Evolutionary conservation across 257 asterid genomes (phyloP).

Genomic region (Nicotiana obtusifolia): DNA sequence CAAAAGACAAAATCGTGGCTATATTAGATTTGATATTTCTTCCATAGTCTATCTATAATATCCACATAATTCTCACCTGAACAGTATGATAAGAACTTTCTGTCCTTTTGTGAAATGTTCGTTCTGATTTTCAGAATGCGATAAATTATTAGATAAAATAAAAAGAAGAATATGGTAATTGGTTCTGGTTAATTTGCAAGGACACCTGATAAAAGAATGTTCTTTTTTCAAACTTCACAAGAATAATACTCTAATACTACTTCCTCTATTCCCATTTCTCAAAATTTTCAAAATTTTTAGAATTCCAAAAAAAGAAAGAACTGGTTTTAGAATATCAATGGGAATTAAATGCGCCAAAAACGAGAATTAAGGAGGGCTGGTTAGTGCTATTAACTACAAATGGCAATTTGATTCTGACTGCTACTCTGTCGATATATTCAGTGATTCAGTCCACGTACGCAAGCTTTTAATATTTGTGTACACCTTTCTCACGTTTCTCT

Average conservation of each 20-base stretch:
- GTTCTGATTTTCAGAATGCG: neutral
- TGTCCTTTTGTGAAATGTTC: neutral
- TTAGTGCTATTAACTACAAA: neutral
- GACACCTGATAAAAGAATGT: too few relatives aligned
- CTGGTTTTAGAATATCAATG: neutral
- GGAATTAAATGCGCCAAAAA: neutral
- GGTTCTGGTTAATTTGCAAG: neutral
- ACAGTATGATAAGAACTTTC: neutral
- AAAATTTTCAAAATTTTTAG: too few relatives aligned
- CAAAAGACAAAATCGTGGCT: neutral
- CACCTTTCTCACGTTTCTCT: neutral
- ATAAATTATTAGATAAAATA: too few relatives aligned
- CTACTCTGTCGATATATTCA: neutral
- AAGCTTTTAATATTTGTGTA: neutral
- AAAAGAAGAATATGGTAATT: neutral
- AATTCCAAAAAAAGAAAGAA: too few relatives aligned
- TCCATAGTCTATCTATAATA: neutral
- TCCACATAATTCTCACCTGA: neutral
- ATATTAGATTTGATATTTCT: neutral
- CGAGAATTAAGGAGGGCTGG: neutral
- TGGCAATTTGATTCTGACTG: neutral
- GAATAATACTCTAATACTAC: too few relatives aligned
- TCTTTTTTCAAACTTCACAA: too few relatives aligned
- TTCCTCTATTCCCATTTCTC: too few relatives aligned
- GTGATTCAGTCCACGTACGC: neutral